A percentile compares a stretch with the other conserved stretches of the same genome.
These are phyloP conservation scores for Tardiomyces digboiensis DNA, from an alignment of 1,139 yeast genomes.

Conservation along the genomic window DNA sequence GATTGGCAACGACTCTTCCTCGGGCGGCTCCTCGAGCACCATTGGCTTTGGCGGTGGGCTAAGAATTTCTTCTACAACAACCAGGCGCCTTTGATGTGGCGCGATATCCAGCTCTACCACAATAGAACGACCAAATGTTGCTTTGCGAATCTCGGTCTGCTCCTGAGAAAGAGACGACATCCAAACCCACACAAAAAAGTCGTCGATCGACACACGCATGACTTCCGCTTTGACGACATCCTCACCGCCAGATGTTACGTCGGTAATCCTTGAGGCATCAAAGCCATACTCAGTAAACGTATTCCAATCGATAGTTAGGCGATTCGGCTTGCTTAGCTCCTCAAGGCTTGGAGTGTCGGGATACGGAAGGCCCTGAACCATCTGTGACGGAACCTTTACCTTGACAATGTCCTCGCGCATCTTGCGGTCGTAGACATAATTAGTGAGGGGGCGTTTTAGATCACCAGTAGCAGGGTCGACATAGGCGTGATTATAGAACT, in stretches of 20 bases:
- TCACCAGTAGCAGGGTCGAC: conserved; percentile 23
- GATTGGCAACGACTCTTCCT: neutral
- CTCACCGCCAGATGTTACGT: conserved; percentile 2
- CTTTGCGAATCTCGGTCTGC: conserved; percentile 55
- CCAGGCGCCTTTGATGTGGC: conserved; percentile 54
- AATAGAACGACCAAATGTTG: conserved; percentile 69
- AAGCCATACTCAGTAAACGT: conserved; percentile 7
- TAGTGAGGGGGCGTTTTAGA: conserved; percentile 18
- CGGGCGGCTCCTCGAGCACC: neutral
- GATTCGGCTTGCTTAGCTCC: neutral
- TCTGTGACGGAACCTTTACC: conserved; percentile 17
- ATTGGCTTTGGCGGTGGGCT: conserved; percentile 12
- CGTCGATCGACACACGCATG: conserved; percentile 65
- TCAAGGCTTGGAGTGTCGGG: conserved; percentile 11
- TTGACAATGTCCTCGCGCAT: conserved; percentile 15
- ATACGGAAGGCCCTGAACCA: conserved; percentile 17
- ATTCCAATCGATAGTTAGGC: conserved; percentile 9
- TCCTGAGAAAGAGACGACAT: conserved; percentile 68
- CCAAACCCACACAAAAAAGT: conserved; percentile 91
- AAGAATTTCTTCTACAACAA: conserved; percentile 54
- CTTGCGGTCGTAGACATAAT: conserved; percentile 22
- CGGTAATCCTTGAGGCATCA: conserved; percentile 2
- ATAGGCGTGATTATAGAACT: conserved; percentile 27
- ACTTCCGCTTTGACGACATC: conserved; percentile 39
- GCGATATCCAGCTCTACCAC: conserved; percentile 52